These are phyloP conservation scores for Crithidia expoeki DNA, from an alignment of 208 protist species.

Conservation along the genomic window DNA sequence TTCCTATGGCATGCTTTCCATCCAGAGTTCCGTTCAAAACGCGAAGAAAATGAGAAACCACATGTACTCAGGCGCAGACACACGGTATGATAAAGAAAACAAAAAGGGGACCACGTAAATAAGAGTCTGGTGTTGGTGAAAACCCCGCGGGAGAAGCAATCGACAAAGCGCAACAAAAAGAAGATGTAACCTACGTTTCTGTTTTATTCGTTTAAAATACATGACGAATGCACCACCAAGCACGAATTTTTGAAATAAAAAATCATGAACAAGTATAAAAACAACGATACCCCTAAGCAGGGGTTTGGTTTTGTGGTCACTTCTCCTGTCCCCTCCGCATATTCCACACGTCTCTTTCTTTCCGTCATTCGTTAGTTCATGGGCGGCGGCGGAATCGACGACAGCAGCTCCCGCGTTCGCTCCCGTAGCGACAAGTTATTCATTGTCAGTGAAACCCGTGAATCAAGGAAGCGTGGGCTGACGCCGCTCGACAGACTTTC, in stretches of 20 bases:
- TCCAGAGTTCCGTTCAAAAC: not conserved
- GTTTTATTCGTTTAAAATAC: not conserved
- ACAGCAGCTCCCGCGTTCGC: conserved; percentile 36
- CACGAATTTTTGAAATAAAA: too few relatives aligned
- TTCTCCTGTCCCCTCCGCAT: too few relatives aligned
- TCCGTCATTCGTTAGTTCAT: conserved; percentile 5
- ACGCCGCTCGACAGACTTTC: conserved; percentile 10
- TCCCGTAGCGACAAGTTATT: conserved; percentile 31
- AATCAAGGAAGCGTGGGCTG: conserved; percentile 14
- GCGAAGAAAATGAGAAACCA: too few relatives aligned
- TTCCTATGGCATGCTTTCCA: too few relatives aligned
- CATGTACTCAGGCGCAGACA: not conserved
- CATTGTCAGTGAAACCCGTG: conserved; percentile 5
- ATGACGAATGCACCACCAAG: not conserved
- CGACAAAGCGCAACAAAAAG: not conserved
- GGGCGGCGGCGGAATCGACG: conserved; percentile 21
- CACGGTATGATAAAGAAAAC: not conserved
- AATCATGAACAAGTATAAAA: too few relatives aligned
- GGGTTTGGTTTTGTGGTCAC: too few relatives aligned
- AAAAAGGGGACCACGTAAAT: not conserved
- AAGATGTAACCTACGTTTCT: not conserved
- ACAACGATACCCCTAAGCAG: too few relatives aligned
- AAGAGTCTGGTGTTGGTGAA: too few relatives aligned
- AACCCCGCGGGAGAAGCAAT: too few relatives aligned
- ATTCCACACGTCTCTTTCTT: not conserved